Percentiles rank a stretch among this genome's conserved stretches.
Evolutionary conservation across 441 rosid species (phyloP).

Genomic region (Codiaeum variegatum): DNA sequence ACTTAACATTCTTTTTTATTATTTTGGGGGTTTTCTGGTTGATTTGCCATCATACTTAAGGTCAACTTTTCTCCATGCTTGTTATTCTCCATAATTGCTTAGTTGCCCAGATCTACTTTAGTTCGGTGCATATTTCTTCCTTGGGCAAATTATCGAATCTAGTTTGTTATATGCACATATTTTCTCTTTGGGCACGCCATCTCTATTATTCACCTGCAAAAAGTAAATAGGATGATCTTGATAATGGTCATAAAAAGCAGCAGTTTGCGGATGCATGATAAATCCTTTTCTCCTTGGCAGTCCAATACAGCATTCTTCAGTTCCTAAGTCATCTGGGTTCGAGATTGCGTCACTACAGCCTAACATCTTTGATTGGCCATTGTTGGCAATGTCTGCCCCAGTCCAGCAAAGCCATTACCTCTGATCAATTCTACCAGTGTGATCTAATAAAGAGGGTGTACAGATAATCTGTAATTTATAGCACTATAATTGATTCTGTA

Average conservation of each 20-base stretch:
- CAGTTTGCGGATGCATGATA: not conserved
- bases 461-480: conserved; percentile 30
- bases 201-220: not conserved
- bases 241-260: not conserved
- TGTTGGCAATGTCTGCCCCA: conserved; percentile 67
- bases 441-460: conserved; percentile 25
- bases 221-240: not conserved
- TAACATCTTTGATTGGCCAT: conserved; percentile 54
- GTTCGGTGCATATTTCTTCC: not conserved
- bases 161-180: too few species aligned
- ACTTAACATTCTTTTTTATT: not conserved
- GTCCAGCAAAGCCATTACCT: conserved; percentile 63
- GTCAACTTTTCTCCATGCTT: not conserved
- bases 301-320: conserved; percentile 68
- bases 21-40: not conserved
- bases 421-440: conserved; percentile 29
- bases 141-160: too few species aligned
- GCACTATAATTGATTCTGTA: conserved; percentile 25
- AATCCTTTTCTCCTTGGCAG: conserved; percentile 31
- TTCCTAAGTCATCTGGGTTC: conserved; percentile 63
- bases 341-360: conserved; percentile 54
- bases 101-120: not conserved
- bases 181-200: not conserved
- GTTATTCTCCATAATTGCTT: not conserved
- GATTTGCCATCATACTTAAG: not conserved